Evolutionary conservation across 768 basidiomycete genomes (phyloP), one percentile per base, ranked within the genome.

Genomic region (Pleurotus eryngii): DNA sequence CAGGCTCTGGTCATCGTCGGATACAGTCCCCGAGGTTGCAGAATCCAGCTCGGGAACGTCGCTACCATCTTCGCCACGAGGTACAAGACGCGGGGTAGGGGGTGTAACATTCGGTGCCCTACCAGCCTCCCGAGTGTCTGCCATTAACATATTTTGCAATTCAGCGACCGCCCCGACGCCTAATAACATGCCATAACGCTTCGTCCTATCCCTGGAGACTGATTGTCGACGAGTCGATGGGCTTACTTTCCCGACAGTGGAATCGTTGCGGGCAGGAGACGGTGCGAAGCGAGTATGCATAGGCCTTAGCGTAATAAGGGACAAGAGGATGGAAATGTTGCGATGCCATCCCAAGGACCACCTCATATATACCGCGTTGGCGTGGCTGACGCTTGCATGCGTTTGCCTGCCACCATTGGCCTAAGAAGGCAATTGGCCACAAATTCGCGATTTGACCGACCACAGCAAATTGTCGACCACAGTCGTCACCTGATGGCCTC

Each of bases 1-100:
- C 43, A 68, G 70, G 57, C 74, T 75, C 39, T 60, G 59, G 45
- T 67, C 68, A 46, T 74, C 73, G 42, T 65, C 56, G 50, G 66
- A 59, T 56, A 62, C 66, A 11, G 60, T 64, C 30, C 61, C 59
- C 5, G 66, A 65, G 20, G 70, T 68, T 42, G 68, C 67, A 1
- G 65, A 74, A 50, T 74, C 65, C 30, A 76, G 72, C 58, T 72
- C 75, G 40, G 64, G 58, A 5, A 51, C 26, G 14, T 57, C 55
- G 11, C 30, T 35, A 35, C 9, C 30, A 24, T 61, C 46, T 15
- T 42, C 37, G 14, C 55, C 38, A 24, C 17, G 30, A 20, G 40
- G 46, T 20, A 30, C 9, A 26, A 37, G 17, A 39, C 37, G 6
- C n/a, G 46, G 55, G 38, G 46, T 56, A 27, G 22, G 54, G 30